phyloP scores from a whole-genome alignment of 2,329 filamentous ascomycete species.

The Colletotrichum coccodes region DNA sequence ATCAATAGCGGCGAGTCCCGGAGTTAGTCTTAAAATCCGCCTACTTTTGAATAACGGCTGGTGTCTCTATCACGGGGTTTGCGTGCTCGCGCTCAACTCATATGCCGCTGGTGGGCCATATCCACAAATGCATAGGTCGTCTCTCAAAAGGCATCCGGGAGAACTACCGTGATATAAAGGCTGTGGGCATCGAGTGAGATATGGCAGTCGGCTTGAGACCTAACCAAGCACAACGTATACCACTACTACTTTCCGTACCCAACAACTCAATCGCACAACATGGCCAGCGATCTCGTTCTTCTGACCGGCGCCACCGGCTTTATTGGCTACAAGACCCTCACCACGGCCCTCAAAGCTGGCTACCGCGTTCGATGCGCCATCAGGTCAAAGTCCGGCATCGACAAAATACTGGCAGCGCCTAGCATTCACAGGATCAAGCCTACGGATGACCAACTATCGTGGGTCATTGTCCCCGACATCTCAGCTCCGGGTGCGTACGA shows the following conservation, averaged over 20 bases:
- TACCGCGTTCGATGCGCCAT: conserved; percentile 43
- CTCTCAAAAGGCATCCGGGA: neutral
- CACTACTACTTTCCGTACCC: neutral
- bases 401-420: conserved; percentile 8
- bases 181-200: accelerated
- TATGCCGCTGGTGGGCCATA: neutral
- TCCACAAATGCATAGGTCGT: neutral
- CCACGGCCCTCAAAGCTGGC: conserved; percentile 37
- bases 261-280: neutral
- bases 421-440: conserved; percentile 30
- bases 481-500: conserved; percentile 48
- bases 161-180: neutral
- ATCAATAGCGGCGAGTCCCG: neutral
- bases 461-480: conserved; percentile 48
- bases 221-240: too few relatives aligned
- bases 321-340: conserved; percentile 41
- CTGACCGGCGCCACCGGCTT: conserved; percentile 44
- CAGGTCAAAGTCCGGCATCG: conserved; percentile 35
- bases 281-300: conserved; percentile 8
- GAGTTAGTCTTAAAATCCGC: neutral
- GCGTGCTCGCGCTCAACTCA: neutral
- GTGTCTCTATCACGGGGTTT: neutral
- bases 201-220: too few relatives aligned
- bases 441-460: conserved; percentile 34
- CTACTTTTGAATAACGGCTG: neutral